A percentile compares a stretch with the other conserved stretches of the same genome.
Evolutionary conservation across 2,329 filamentous ascomycete species (phyloP).

Genomic region (Alternaria burnsii): DNA sequence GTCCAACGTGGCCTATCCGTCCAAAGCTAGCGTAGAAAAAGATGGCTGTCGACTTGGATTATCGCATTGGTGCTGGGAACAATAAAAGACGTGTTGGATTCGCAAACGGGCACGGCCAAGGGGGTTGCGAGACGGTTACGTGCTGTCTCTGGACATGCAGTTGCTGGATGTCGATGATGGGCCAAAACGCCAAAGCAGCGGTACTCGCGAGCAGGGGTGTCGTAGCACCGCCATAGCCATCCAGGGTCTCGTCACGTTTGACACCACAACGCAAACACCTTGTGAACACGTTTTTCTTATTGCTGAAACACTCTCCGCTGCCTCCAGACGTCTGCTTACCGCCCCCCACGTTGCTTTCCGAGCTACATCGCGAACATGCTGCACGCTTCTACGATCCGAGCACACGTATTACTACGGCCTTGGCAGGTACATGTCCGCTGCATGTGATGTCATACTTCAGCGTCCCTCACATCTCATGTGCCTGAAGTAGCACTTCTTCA

Average conservation of each 20-base stretch:
- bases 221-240: background rate
- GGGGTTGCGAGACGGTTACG: slow-evolving; percentile 15
- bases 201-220: slow-evolving; percentile 25
- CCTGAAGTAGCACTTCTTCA: no score
- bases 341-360: background rate
- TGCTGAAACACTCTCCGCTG: no score
- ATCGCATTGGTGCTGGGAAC: slow-evolving; percentile 34
- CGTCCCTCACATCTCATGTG: background rate
- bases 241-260: background rate
- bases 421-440: slow-evolving; percentile 29
- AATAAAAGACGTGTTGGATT: slow-evolving; percentile 8
- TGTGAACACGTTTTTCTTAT: no score
- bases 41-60: slow-evolving; percentile 16
- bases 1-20: slow-evolving; percentile 43
- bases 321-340: no score
- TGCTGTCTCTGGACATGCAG: slow-evolving; percentile 18
- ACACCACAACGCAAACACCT: no score
- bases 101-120: slow-evolving; percentile 2
- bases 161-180: slow-evolving; percentile 25
- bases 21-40: slow-evolving; percentile 15
- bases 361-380: no score
- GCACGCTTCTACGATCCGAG: background rate
- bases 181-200: slow-evolving; percentile 36
- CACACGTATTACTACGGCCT: slow-evolving; percentile 19
- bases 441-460: slow-evolving; percentile 24